A percentile compares a stretch with the other conserved stretches of the same genome.
These are phyloP conservation scores for Fusarium verrucosum DNA, from an alignment of 2,329 filamentous ascomycete species.

Conservation along the genomic window DNA sequence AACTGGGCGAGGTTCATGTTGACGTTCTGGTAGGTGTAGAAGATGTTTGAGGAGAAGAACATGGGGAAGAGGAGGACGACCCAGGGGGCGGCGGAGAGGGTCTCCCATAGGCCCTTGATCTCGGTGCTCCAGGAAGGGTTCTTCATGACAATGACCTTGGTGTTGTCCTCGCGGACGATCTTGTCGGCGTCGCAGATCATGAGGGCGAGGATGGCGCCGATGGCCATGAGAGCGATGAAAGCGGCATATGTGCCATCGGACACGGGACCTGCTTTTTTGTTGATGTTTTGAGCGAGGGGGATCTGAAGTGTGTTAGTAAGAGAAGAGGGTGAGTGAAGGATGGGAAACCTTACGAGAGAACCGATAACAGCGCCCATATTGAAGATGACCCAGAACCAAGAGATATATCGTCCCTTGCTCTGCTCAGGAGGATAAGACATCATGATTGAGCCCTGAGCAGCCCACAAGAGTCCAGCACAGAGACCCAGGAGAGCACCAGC, in stretches of 20 bases:
- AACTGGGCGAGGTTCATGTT: constrained; percentile 64
- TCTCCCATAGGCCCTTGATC: constrained; percentile 54
- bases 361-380: constrained; percentile 92
- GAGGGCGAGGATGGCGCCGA: constrained; percentile 58
- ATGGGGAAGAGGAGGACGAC: constrained; percentile 57
- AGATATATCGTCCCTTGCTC: constrained; percentile 88
- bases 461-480: constrained; percentile 83
- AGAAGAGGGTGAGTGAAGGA: background rate
- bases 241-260: constrained; percentile 61
- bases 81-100: constrained; percentile 49
- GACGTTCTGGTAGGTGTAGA: constrained; percentile 67
- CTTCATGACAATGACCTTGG: constrained; percentile 48
- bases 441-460: constrained; percentile 85
- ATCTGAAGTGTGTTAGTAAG: constrained; percentile 54
- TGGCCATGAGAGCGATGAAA: constrained; percentile 58
- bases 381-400: constrained; percentile 95
- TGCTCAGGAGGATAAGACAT: constrained; percentile 87
- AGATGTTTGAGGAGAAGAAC: constrained; percentile 65
- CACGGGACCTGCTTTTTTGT: constrained; percentile 61
- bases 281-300: constrained; percentile 76
- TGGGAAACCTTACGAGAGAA: constrained; percentile 59
- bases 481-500: constrained; percentile 79
- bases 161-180: constrained; percentile 53
- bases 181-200: constrained; percentile 59
- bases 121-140: constrained; percentile 50